Conservation (phyloP, 108 stramenopile species). For the Cyclotella kingstonii region DNA sequence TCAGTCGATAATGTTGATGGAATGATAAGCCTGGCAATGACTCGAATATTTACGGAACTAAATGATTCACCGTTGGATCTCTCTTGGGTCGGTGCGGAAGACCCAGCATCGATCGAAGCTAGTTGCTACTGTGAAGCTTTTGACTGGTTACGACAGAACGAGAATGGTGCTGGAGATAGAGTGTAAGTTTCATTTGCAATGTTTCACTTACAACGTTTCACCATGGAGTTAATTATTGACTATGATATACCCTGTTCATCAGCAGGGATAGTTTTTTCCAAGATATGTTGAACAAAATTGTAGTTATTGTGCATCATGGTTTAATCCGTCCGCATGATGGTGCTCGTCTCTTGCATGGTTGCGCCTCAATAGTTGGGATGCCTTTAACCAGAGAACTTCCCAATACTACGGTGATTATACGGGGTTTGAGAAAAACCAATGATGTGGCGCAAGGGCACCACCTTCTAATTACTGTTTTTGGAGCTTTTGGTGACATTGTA, state of each 20-base stretch:
- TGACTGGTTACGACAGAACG: slow-evolving; percentile 76
- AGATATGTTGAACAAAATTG: slow-evolving; percentile 73
- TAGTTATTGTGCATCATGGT: slow-evolving; percentile 63
- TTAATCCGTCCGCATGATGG: slow-evolving; percentile 67
- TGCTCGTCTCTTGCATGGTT: slow-evolving; percentile 77
- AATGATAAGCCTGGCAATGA: slow-evolving; percentile 82
- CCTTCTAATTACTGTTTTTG: slow-evolving; percentile 45
- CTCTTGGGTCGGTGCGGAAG: slow-evolving; percentile 34
- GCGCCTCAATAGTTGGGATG: slow-evolving; percentile 70
- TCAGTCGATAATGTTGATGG: slow-evolving; percentile 58
- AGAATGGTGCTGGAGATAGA: slow-evolving; percentile 34
- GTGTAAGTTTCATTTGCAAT: slow-evolving; percentile 41
- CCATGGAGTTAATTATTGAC: background rate
- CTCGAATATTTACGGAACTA: slow-evolving; percentile 65
- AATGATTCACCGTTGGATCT: slow-evolving; percentile 46
- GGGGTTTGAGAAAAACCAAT: slow-evolving; percentile 72
- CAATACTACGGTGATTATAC: slow-evolving; percentile 59
- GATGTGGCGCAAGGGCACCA: slow-evolving; percentile 49
- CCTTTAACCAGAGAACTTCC: slow-evolving; percentile 64
- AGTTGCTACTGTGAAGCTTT: slow-evolving; percentile 66
- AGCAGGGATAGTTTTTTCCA: slow-evolving; percentile 63
- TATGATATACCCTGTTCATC: background rate
- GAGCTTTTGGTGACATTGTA: slow-evolving; percentile 71
- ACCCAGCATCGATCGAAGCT: slow-evolving; percentile 71
- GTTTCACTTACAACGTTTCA: background rate